Evolutionary conservation across 2,329 filamentous ascomycete species (phyloP).

Genomic region (Shiraia bambusicola): DNA sequence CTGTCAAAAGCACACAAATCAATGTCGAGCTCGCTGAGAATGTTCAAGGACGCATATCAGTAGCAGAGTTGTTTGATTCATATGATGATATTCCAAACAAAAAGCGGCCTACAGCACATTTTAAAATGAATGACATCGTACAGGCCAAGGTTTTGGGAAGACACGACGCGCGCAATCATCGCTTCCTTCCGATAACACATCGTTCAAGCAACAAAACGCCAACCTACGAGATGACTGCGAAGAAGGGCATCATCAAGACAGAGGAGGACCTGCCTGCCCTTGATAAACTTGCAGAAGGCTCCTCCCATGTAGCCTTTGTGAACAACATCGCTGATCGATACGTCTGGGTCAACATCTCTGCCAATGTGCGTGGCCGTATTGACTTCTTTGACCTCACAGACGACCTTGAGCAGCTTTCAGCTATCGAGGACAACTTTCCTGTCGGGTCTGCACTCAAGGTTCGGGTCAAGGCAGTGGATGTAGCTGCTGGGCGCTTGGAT

Average conservation of each 20-base stretch:
- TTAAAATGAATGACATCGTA: constrained; percentile 70
- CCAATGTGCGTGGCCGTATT: constrained; percentile 82
- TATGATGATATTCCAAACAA: constrained; percentile 85
- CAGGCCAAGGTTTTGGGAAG: constrained; percentile 78
- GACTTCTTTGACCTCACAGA: constrained; percentile 82
- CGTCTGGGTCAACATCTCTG: constrained; percentile 89
- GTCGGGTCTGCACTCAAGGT: constrained; percentile 85
- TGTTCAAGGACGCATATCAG: constrained; percentile 87
- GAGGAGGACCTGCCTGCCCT: constrained; percentile 68
- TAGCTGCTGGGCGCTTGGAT: constrained; percentile 73
- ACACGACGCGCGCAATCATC: constrained; percentile 86
- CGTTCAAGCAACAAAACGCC: constrained; percentile 69
- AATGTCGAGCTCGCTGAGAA: constrained; percentile 88
- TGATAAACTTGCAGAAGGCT: constrained; percentile 70
- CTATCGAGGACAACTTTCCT: constrained; percentile 79
- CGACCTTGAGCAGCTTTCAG: constrained; percentile 74
- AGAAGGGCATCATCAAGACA: constrained; percentile 57
- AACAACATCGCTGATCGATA: constrained; percentile 82
- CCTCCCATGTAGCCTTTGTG: constrained; percentile 77
- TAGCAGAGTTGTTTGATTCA: constrained; percentile 84
- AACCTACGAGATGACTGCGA: constrained; percentile 85
- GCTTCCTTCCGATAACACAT: constrained; percentile 89
- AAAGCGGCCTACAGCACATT: constrained; percentile 75
- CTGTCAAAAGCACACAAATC: constrained; percentile 86
- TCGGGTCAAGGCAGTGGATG: constrained; percentile 73